A percentile compares a stretch with the other conserved stretches of the same genome.
Conservation (phyloP, 345 rosid species). For the Salix caprea region DNA sequence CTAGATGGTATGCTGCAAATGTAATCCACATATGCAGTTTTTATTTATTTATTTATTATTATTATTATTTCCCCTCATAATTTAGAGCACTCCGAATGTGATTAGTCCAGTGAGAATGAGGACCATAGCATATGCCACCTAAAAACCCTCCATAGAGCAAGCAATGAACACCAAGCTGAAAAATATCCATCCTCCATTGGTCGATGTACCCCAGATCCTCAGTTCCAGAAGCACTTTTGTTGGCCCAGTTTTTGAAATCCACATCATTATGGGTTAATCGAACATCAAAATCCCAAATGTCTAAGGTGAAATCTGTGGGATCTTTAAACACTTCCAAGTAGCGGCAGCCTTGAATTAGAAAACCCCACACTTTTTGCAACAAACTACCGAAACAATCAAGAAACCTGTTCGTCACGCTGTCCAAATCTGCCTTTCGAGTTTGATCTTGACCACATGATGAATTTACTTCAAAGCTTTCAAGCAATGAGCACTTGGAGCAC, state of each 20-base stretch:
- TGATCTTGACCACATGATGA: slow-evolving; percentile 6
- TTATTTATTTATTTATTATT: too few relatives aligned
- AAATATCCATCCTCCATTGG: slow-evolving; percentile 25
- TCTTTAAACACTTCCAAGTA: slow-evolving; percentile 39
- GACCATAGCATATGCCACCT: slow-evolving; percentile 44
- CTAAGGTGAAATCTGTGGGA: slow-evolving; percentile 37
- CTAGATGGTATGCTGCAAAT: too few relatives aligned
- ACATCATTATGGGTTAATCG: not conserved
- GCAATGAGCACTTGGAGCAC: slow-evolving; percentile 46
- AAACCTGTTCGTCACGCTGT: slow-evolving; percentile 27
- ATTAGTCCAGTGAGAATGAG: not conserved
- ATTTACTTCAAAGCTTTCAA: slow-evolving; percentile 18
- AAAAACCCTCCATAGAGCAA: slow-evolving; percentile 45
- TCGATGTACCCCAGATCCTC: slow-evolving; percentile 13
- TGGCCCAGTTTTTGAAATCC: not conserved
- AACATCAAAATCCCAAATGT: slow-evolving; percentile 1
- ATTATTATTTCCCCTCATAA: not conserved
- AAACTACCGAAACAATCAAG: slow-evolving; percentile 38
- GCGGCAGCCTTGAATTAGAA: slow-evolving; percentile 35
- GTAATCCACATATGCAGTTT: too few relatives aligned
- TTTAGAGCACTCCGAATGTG: slow-evolving; percentile 5
- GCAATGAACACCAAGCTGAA: slow-evolving; percentile 63
- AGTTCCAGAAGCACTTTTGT: slow-evolving; percentile 3
- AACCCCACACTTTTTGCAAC: slow-evolving; percentile 42
- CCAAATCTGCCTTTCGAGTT: slow-evolving; percentile 20